Evolutionary conservation across 805 yeast genomes (phyloP).

Genomic region (Yarrowia sp.): DNA sequence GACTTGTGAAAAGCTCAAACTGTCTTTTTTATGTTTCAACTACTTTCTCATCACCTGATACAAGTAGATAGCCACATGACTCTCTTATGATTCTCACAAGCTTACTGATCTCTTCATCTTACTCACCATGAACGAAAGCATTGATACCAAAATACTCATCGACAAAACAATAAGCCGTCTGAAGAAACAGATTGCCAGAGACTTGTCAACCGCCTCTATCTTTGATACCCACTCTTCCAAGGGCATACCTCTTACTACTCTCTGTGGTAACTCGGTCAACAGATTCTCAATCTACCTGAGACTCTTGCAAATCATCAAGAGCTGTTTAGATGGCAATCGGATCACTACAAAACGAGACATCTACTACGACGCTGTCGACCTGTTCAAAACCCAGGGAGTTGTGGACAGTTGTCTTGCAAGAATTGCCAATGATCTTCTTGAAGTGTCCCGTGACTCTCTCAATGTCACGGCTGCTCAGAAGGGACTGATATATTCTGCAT

Average conservation of each 20-base stretch:
- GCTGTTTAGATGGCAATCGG: neutral
- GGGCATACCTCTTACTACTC: conserved; percentile 15
- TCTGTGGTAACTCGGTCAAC: conserved; percentile 13
- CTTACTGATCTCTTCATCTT: too few relatives aligned
- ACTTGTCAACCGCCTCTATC: neutral
- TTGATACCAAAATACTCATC: neutral
- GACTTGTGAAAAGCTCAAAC: too few relatives aligned
- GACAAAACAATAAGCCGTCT: neutral
- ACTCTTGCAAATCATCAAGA: conserved; percentile 23
- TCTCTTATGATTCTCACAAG: too few relatives aligned
- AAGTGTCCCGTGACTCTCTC: conserved; percentile 52
- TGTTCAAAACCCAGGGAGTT: conserved; percentile 56
- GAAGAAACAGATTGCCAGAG: neutral
- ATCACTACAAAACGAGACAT: conserved; percentile 55
- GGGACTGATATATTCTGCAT: conserved; percentile 56
- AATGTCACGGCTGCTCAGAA: conserved; percentile 62
- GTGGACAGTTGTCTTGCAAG: conserved; percentile 54
- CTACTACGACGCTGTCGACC: conserved; percentile 62
- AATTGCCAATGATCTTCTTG: conserved; percentile 52
- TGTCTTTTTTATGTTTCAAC: too few relatives aligned
- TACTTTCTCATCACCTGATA: too few relatives aligned
- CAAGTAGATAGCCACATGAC: too few relatives aligned
- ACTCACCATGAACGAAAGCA: neutral
- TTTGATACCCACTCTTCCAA: conserved; percentile 10
- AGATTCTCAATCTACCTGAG: conserved; percentile 19